phyloP scores from a whole-genome alignment of 2,329 filamentous ascomycete genomes.

The Hirsutella thompsonii region DNA sequence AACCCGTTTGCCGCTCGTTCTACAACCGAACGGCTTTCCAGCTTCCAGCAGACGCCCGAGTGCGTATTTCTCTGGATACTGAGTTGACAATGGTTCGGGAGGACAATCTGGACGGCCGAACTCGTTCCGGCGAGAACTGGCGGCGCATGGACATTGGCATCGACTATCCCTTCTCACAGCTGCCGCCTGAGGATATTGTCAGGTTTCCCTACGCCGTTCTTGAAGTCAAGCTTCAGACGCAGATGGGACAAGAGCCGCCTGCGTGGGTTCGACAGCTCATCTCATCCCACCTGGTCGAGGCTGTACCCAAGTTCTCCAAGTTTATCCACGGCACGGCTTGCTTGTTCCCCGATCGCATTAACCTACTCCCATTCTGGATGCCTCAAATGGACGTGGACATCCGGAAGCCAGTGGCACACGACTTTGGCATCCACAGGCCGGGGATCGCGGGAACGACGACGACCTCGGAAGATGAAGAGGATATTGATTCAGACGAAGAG shows the following conservation, averaged over 20 bases:
- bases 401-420: constrained; percentile 76
- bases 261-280: constrained; percentile 94
- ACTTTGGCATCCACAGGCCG: constrained; percentile 80
- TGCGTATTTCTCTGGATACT: constrained; percentile 92
- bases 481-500: constrained; percentile 56
- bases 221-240: constrained; percentile 95
- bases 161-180: constrained; percentile 84
- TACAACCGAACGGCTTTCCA: constrained; percentile 98
- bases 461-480: constrained; percentile 65
- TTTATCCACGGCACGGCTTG: constrained; percentile 93
- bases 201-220: constrained; percentile 93
- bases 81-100: constrained; percentile 92
- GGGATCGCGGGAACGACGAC: constrained; percentile 64
- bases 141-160: constrained; percentile 94
- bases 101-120: constrained; percentile 77
- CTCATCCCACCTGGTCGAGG: constrained; percentile 87
- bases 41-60: constrained; percentile 86
- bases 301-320: constrained; percentile 98
- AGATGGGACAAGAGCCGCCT: constrained; percentile 85
- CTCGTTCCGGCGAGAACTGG: constrained; percentile 79
- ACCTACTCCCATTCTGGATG: constrained; percentile 92
- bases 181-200: constrained; percentile 73
- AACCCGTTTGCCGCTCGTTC: constrained; percentile 86
- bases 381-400: constrained; percentile 98
- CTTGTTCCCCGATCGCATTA: constrained; percentile 75